A percentile compares a stretch with the other conserved stretches of the same genome.
Evolutionary conservation across 2,329 filamentous ascomycete genomes (phyloP).

Genomic region (Lomentospora prolificans): DNA sequence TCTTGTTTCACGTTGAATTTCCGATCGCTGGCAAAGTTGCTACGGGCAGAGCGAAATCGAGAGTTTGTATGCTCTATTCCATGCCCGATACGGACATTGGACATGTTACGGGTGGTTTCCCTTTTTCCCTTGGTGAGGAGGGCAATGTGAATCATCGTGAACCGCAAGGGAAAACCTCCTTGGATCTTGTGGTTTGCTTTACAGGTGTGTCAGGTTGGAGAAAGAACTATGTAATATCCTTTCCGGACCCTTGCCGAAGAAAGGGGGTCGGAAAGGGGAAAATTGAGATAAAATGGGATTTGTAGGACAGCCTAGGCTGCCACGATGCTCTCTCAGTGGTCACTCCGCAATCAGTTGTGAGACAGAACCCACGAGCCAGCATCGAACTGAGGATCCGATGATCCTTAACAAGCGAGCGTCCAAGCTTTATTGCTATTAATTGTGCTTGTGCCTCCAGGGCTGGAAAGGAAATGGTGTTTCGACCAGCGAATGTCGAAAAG

Average conservation of each 20-base stretch:
- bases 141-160: no score
- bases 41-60: neutral
- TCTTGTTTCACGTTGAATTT: neutral
- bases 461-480: neutral
- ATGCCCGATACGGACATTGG: no score
- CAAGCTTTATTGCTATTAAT: slow-evolving; percentile 1
- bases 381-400: slow-evolving; percentile 4
- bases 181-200: neutral
- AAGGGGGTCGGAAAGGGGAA: no score
- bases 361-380: neutral
- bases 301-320: neutral
- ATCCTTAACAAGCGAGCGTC: slow-evolving; percentile 5
- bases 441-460: neutral
- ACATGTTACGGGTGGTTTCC: no score
- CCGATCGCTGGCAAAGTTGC: neutral
- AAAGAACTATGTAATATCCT: no score
- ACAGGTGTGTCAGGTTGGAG: slow-evolving; percentile 6
- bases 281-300: neutral
- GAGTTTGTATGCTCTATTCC: no score
- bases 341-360: neutral
- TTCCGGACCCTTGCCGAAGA: no score
- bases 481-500: neutral
- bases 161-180: neutral
- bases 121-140: neutral
- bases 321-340: neutral